A percentile compares a stretch with the other conserved stretches of the same genome.
These are phyloP conservation scores for Leishmania turanica DNA, from an alignment of 208 protist species.

Conservation along the genomic window DNA sequence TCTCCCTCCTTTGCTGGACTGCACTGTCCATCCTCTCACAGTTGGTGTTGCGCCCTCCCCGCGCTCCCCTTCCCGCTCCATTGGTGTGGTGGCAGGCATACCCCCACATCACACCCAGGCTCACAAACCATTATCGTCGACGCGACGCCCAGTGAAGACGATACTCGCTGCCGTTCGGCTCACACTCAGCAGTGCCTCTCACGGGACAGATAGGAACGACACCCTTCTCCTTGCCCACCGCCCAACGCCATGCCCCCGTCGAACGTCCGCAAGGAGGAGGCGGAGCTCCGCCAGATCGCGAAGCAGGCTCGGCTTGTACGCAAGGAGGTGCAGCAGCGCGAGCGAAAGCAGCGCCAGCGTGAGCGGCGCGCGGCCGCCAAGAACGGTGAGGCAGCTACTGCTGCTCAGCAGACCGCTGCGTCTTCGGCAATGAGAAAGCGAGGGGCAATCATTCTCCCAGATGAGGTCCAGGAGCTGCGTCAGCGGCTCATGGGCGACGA, in stretches of 20 bases:
- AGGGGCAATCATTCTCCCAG: slow-evolving; percentile 75
- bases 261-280: slow-evolving; percentile 81
- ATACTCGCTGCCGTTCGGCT: neutral
- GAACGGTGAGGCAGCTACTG: slow-evolving; percentile 4
- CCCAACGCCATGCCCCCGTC: slow-evolving; percentile 48
- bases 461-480: slow-evolving; percentile 66
- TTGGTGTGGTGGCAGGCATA: neutral
- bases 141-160: neutral
- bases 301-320: slow-evolving; percentile 53
- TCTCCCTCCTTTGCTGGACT: neutral
- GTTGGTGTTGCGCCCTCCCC: neutral
- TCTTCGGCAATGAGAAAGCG: slow-evolving; percentile 33
- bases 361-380: slow-evolving; percentile 22
- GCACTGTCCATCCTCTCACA: neutral
- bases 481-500: slow-evolving; percentile 37
- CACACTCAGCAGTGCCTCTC: neutral
- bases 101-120: neutral
- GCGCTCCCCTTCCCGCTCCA: neutral
- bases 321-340: slow-evolving; percentile 56
- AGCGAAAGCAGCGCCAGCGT: slow-evolving; percentile 48
- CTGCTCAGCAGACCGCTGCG: neutral
- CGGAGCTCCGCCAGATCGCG: slow-evolving; percentile 79
- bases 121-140: neutral
- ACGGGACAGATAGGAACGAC: neutral
- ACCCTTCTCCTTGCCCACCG: neutral